Percentiles rank a stretch among this genome's conserved stretches.
These are phyloP conservation scores for Blumeriella jaapii DNA, from an alignment of 2,329 filamentous ascomycete genomes.

Conservation along the genomic window DNA sequence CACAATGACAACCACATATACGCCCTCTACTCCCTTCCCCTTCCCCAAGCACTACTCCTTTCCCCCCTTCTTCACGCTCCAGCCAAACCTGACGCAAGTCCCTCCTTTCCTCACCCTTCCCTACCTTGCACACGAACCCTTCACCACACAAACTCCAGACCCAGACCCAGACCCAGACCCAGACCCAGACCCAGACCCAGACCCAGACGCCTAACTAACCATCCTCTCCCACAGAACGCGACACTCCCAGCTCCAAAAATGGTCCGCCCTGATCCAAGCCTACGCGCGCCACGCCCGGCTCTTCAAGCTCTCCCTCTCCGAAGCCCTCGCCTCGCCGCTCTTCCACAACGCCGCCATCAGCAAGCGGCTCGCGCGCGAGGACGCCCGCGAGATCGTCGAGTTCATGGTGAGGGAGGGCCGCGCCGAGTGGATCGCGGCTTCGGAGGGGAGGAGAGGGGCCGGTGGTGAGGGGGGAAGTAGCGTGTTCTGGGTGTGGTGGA, in stretches of 20 bases:
- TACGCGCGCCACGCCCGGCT: conserved; percentile 72
- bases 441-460: conserved; percentile 53
- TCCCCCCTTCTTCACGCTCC: conserved; percentile 61
- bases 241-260: conserved; percentile 69
- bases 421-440: conserved; percentile 60
- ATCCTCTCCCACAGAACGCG: conserved; percentile 63
- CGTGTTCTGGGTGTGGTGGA: conserved; percentile 71
- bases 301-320: conserved; percentile 60
- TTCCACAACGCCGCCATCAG: conserved; percentile 47
- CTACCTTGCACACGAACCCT: no score
- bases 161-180: no score
- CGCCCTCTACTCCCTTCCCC: conserved; percentile 32
- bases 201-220: no score
- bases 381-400: conserved; percentile 46
- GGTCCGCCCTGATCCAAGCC: conserved; percentile 72
- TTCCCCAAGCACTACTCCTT: conserved; percentile 46
- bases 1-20: not conserved
- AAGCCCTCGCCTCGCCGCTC: conserved; percentile 43
- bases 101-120: no score
- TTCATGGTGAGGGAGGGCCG: conserved; percentile 47
- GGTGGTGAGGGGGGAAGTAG: conserved; percentile 40
- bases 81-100: conserved; percentile 85
- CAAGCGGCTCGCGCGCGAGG: conserved; percentile 37
- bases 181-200: no score
- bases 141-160: no score